Percentiles rank a stretch among this genome's conserved stretches.
Conservation (phyloP, 371 early-diverging fungal species). For the Choanephora cucurbitarum region DNA sequence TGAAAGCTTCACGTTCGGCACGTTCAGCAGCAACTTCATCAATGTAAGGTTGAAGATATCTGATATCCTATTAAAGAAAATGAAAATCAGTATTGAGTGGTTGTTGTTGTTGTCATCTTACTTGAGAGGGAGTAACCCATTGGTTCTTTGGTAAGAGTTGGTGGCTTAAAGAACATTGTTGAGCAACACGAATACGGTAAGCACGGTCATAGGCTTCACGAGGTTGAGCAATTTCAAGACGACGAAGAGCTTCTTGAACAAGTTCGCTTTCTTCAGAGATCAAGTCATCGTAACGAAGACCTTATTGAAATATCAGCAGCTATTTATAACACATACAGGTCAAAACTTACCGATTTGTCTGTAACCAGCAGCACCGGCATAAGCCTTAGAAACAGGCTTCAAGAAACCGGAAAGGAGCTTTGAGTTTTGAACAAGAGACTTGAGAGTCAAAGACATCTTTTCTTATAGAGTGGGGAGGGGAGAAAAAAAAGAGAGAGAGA, state of each 20-base stretch:
- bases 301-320: constrained; percentile 35
- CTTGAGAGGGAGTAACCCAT: constrained; percentile 81
- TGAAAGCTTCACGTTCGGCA: constrained; percentile 78
- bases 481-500: constrained; percentile 4
- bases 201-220: constrained; percentile 75
- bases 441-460: constrained; percentile 47
- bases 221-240: constrained; percentile 69
- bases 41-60: constrained; percentile 87
- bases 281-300: constrained; percentile 91
- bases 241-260: constrained; percentile 85
- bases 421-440: constrained; percentile 60
- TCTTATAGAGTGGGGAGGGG: constrained; percentile 27
- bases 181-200: constrained; percentile 84
- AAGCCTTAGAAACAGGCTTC: constrained; percentile 71
- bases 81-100: constrained; percentile 1
- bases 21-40: constrained; percentile 83
- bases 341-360: constrained; percentile 68
- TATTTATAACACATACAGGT: neutral
- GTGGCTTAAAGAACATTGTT: constrained; percentile 77
- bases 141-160: constrained; percentile 68
- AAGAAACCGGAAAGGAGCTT: constrained; percentile 65
- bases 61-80: constrained; percentile 47
- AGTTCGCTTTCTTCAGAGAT: constrained; percentile 84
- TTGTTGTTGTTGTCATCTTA: constrained; percentile 25
- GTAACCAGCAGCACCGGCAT: constrained; percentile 79